Evolutionary conservation across 176 grass and related monocot species (phyloP).

Genomic region (maize (Zea mays)): DNA sequence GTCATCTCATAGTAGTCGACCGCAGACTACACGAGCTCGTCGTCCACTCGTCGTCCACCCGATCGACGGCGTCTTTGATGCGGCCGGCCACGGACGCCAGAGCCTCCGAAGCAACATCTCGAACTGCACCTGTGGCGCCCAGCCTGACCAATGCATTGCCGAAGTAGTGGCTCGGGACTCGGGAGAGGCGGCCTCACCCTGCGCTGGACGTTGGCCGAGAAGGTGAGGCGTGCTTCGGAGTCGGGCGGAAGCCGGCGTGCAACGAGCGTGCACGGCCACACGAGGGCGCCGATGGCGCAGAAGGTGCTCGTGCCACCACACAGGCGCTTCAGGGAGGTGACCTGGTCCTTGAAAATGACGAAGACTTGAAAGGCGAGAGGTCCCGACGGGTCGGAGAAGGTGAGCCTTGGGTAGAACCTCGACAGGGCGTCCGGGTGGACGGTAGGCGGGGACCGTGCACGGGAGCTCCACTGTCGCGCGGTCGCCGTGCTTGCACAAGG

Average conservation of each 20-base stretch:
- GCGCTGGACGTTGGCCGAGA: constrained; percentile 15
- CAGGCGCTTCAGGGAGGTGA: constrained; percentile 12
- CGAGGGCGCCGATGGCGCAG: constrained; percentile 33
- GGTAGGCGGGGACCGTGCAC: not conserved
- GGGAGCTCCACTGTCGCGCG: not conserved
- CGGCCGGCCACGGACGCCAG: constrained; percentile 13
- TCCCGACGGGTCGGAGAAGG: not conserved
- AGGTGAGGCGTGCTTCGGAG: constrained; percentile 5
- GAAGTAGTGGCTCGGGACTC: constrained; percentile 7
- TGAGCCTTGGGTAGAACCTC: not conserved
- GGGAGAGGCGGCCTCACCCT: constrained; percentile 1
- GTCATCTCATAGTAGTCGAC: constrained; percentile 29
- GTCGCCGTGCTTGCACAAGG: constrained; percentile 23
- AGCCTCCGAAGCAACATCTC: constrained; percentile 20
- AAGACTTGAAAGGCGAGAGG: not conserved
- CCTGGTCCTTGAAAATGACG: constrained; percentile 31
- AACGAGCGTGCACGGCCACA: constrained; percentile 41
- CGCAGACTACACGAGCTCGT: not conserved
- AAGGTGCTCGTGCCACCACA: constrained; percentile 5
- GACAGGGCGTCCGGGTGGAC: constrained; percentile 2
- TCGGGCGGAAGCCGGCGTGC: constrained; percentile 20
- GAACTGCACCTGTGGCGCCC: not conserved
- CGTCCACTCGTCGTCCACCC: not conserved
- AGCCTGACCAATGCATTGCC: constrained; percentile 32
- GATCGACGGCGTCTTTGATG: not conserved